phyloP scores from a whole-genome alignment of 139 green algal species.

The Zygnema circumcarinatum region DNA sequence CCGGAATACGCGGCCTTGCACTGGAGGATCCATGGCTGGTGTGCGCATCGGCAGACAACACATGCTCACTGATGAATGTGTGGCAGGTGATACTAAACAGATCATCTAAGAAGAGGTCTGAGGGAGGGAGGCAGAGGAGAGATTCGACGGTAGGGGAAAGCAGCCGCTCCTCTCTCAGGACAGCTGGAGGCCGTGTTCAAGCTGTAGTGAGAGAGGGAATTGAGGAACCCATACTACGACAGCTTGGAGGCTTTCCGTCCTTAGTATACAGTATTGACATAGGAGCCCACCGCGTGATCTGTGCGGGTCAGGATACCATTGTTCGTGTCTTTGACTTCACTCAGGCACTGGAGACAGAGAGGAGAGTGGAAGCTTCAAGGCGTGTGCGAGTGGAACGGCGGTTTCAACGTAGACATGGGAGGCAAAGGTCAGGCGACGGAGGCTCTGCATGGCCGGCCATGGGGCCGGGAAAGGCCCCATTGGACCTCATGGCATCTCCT shows the following conservation, averaged over 20 bases:
- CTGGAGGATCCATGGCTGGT: slow-evolving; percentile 55
- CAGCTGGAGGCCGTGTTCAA: background rate
- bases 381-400: slow-evolving; percentile 7
- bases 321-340: slow-evolving; percentile 45
- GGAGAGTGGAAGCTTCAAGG: slow-evolving; percentile 21
- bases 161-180: background rate
- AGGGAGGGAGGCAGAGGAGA: background rate
- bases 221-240: slow-evolving; percentile 10
- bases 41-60: slow-evolving; percentile 20
- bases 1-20: slow-evolving; percentile 8
- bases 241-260: slow-evolving; percentile 9
- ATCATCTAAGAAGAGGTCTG: background rate
- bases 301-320: slow-evolving; percentile 16
- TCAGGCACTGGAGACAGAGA: slow-evolving; percentile 38
- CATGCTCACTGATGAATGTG: slow-evolving; percentile 36
- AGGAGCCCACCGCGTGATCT: slow-evolving; percentile 24
- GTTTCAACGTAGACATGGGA: background rate
- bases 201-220: background rate
- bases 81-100: slow-evolving; percentile 21
- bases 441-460: background rate
- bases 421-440: background rate
- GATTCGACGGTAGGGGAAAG: background rate
- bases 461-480: background rate
- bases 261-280: slow-evolving; percentile 28
- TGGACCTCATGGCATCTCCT: background rate